Evolutionary conservation across 345 rosid species (phyloP).

Genomic region (Cochlearia excelsa): DNA sequence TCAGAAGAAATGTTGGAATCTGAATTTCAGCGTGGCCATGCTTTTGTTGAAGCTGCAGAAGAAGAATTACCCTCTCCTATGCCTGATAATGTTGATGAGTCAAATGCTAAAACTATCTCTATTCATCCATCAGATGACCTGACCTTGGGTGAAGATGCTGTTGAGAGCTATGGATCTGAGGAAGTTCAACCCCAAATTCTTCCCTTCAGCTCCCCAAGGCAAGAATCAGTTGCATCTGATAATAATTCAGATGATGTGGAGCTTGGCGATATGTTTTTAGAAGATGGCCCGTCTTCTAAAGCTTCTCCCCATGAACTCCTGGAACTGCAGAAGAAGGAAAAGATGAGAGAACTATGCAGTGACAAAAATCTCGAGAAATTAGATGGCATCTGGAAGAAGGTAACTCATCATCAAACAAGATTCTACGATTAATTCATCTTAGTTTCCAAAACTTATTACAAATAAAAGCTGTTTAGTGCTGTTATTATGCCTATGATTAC

Average conservation of each 20-base stretch:
- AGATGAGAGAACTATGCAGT: conserved; percentile 52
- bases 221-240: conserved; percentile 38
- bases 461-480: not conserved
- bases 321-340: conserved; percentile 66
- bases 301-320: conserved; percentile 47
- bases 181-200: conserved; percentile 36
- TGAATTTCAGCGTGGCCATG: conserved; percentile 48
- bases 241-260: conserved; percentile 52
- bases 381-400: conserved; percentile 96
- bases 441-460: not conserved
- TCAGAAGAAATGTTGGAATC: conserved; percentile 61
- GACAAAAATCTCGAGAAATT: conserved; percentile 67
- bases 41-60: conserved; percentile 27
- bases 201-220: conserved; percentile 30
- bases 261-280: conserved; percentile 65
- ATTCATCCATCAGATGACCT: conserved; percentile 33
- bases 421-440: not conserved
- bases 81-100: conserved; percentile 33
- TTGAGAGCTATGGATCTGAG: conserved; percentile 37
- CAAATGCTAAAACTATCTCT: conserved; percentile 24
- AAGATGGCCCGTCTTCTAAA: conserved; percentile 46
- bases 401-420: conserved; percentile 30
- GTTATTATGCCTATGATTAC: not conserved
- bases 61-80: conserved; percentile 30
- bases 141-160: conserved; percentile 29